Conservation (phyloP, 2,329 filamentous ascomycete genomes). For the Meredithiella fracta region DNA sequence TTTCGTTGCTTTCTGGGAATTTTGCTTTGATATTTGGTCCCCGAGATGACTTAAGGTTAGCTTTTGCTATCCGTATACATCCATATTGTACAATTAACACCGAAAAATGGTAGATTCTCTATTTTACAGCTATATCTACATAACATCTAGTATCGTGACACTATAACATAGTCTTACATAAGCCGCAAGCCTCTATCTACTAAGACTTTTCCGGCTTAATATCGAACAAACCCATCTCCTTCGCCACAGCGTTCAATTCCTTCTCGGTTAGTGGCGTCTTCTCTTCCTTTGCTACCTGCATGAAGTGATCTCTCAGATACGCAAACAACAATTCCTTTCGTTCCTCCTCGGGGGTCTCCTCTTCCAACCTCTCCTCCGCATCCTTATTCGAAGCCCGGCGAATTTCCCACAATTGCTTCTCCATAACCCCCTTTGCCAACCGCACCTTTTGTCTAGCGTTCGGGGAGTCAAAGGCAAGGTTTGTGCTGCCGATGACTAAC, state of each 20-base stretch:
- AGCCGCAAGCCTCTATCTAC: conserved; percentile 5
- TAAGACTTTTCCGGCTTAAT: background rate
- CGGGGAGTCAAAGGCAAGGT: conserved; percentile 28
- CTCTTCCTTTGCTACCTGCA: background rate
- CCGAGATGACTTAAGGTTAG: background rate
- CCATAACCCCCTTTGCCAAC: conserved; percentile 27
- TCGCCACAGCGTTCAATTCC: conserved; percentile 22
- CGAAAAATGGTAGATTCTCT: background rate
- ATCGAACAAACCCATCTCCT: conserved; percentile 29
- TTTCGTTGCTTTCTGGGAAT: conserved; percentile 17
- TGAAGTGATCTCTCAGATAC: conserved; percentile 21
- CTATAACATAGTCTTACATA: background rate
- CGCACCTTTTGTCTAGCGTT: conserved; percentile 27
- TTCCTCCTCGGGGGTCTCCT: conserved; percentile 23
- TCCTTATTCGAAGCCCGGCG: conserved; percentile 6
- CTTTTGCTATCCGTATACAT: background rate
- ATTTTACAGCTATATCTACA: background rate
- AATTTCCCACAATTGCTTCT: conserved; percentile 20
- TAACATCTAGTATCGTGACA: background rate
- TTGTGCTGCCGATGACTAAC: conserved; percentile 28
- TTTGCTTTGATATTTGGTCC: background rate
- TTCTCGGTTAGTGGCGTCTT: conserved; percentile 16
- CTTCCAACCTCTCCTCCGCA: conserved; percentile 15
- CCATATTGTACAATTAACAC: conserved; percentile 7
- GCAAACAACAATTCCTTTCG: conserved; percentile 27